Evolutionary conservation across 176 grass and related monocot genomes (phyloP).

Genomic region (Poa pratensis): DNA sequence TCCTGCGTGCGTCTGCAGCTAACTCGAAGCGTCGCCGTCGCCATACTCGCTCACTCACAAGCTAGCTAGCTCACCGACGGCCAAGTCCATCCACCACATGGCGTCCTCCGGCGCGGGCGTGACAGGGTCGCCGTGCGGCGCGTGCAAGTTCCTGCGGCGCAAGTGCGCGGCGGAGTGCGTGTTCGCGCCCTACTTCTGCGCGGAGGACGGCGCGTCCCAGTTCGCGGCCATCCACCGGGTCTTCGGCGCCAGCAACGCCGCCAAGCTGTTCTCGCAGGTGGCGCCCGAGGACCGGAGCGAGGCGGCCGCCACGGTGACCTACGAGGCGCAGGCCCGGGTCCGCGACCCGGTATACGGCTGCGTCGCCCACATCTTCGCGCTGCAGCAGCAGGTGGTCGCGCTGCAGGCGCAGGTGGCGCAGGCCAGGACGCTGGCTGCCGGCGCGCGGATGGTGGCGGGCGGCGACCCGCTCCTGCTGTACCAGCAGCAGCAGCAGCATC

Average conservation of each 20-base stretch:
- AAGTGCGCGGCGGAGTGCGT: constrained; percentile 87
- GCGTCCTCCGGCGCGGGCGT: constrained; percentile 35
- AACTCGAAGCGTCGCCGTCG: neutral
- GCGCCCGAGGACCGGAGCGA: constrained; percentile 66
- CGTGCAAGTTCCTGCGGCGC: constrained; percentile 93
- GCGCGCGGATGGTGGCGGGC: neutral
- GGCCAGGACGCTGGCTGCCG: constrained; percentile 25
- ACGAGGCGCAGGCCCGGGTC: constrained; percentile 85
- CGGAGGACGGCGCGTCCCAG: constrained; percentile 80
- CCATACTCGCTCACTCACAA: neutral
- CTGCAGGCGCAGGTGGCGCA: constrained; percentile 45
- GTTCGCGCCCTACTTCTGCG: constrained; percentile 93
- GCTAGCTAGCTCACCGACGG: neutral
- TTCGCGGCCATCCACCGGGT: constrained; percentile 97
- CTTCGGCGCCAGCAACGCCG: constrained; percentile 94
- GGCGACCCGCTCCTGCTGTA: constrained; percentile 15
- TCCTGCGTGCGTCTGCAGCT: neutral
- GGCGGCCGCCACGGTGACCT: constrained; percentile 83
- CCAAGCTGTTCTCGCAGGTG: constrained; percentile 92
- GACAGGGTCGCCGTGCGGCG: constrained; percentile 82
- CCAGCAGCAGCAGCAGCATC: constrained; percentile 31
- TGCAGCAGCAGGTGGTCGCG: constrained; percentile 62
- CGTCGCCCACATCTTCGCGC: constrained; percentile 92
- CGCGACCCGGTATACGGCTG: constrained; percentile 95
- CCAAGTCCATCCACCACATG: neutral